These are phyloP conservation scores for Gigaspora rosea DNA, from an alignment of 192 early-diverging fungal genomes.

Conservation along the genomic window DNA sequence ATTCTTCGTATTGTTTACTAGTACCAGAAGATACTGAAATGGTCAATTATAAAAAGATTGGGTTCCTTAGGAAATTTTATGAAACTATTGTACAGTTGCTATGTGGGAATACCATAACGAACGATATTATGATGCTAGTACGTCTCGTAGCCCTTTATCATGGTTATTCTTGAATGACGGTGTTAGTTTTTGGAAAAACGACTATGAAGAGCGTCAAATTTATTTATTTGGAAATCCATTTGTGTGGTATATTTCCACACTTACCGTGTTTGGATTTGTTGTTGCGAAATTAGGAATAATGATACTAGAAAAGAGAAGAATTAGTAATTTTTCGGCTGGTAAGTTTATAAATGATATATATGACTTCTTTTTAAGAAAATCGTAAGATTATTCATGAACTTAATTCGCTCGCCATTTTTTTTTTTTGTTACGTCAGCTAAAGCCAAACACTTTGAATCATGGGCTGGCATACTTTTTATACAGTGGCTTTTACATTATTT, in stretches of 20 bases:
- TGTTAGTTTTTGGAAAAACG: slow-evolving; percentile 83
- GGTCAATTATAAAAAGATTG: slow-evolving; percentile 63
- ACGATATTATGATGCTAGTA: slow-evolving; percentile 88
- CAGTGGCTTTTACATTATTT: slow-evolving; percentile 86
- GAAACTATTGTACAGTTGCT: slow-evolving; percentile 80
- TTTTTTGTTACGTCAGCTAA: slow-evolving; percentile 3
- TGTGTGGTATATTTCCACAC: slow-evolving; percentile 74
- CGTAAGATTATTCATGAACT: too few relatives aligned
- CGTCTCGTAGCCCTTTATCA: slow-evolving; percentile 76
- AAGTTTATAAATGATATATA: too few relatives aligned
- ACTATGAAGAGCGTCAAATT: slow-evolving; percentile 60
- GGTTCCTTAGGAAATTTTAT: slow-evolving; percentile 83
- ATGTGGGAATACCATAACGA: slow-evolving; percentile 93
- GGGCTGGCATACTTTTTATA: slow-evolving; percentile 65
- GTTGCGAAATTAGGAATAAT: slow-evolving; percentile 53
- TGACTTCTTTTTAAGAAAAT: too few relatives aligned
- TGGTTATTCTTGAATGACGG: slow-evolving; percentile 88
- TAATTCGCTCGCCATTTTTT: too few relatives aligned
- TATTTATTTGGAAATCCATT: slow-evolving; percentile 91
- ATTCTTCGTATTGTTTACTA: slow-evolving; percentile 30
- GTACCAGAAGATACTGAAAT: slow-evolving; percentile 59
- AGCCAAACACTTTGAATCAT: slow-evolving; percentile 55
- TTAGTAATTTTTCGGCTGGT: slow-evolving; percentile 38
- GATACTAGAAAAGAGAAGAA: slow-evolving; percentile 60
- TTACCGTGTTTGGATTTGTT: slow-evolving; percentile 61